A percentile compares a stretch with the other conserved stretches of the same genome.
Evolutionary conservation across 495 filamentous ascomycete species (phyloP).

Genomic region (Cercophora sp.): DNA sequence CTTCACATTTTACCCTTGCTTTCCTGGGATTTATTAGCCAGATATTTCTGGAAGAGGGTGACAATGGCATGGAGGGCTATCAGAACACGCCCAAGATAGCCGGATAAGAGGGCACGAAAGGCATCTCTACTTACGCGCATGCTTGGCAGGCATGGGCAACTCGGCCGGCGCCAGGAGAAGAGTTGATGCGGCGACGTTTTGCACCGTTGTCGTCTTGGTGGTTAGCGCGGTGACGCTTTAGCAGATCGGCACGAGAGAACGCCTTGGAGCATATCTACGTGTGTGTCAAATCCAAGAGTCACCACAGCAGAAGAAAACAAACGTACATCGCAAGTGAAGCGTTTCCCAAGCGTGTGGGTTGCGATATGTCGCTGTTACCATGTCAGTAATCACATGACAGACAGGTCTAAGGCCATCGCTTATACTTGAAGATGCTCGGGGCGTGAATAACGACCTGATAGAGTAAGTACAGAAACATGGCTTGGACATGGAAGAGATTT

Average conservation of each 20-base stretch:
- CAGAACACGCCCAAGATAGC: no score
- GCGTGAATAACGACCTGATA: conserved; percentile 44
- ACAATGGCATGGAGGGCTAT: no score
- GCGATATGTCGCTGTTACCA: conserved; percentile 46
- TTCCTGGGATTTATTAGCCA: no score
- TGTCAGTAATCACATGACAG: background rate
- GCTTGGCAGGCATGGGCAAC: conserved; percentile 53
- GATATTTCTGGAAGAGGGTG: no score
- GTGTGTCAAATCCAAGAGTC: conserved; percentile 4
- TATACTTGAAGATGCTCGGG: conserved; percentile 49
- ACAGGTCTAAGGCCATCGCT: background rate
- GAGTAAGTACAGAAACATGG: background rate
- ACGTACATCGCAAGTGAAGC: conserved; percentile 39
- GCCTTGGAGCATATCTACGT: conserved; percentile 49
- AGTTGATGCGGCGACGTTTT: conserved; percentile 43
- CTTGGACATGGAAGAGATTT: background rate
- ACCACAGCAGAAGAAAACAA: background rate
- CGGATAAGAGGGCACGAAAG: no score
- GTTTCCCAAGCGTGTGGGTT: conserved; percentile 55
- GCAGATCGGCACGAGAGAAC: conserved; percentile 51
- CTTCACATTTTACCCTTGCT: conserved; percentile 54
- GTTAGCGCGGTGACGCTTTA: conserved; percentile 53
- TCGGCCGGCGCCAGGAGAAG: conserved; percentile 44
- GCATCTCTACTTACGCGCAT: no score
- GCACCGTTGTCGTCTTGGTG: conserved; percentile 43